Evolutionary conservation across 2,329 filamentous ascomycete genomes (phyloP), one percentile per base, ranked within the genome.

Genomic region (Aspergillus bombycis): DNA sequence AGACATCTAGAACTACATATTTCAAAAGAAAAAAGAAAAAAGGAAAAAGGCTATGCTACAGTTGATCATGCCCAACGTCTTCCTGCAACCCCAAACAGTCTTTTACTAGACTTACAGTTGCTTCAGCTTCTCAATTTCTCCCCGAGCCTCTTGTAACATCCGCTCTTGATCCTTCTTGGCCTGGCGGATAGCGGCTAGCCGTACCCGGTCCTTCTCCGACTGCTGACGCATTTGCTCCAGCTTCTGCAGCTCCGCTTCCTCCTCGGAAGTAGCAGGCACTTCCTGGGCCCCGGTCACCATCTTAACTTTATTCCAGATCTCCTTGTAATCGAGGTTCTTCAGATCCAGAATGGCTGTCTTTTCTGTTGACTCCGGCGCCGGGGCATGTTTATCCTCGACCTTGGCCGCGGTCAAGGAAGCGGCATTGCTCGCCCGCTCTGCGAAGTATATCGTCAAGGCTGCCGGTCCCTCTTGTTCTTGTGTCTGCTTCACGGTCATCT

Each of bases 401-500:
- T 67, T 66, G 19, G 68, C 53, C 54, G 68, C 61, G 60, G 69
- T 67, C 66, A 74, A 57, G 45, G 72, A 64, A 32, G 74, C 72
- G 8, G 72, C 71, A 14, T 70, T 74, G 65, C 70, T 71, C 52
- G 74, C 62, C 28, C 70, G 62, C 63, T 75, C 75, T 53, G 76
- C 74, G 63, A 80, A 82, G 65, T 80, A 81, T 65, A 81, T 74
- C 59, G 78, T 78, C 68, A 81, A 69, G 43, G 74, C 72, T 34
- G 79, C 73, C 50, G 76, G 76, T 3, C 71, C 74, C 26, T 74
- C 77, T 69, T 88, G 83, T 52, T 89, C 80, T 43, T 77, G 72
- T 67, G 86, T 89, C 63, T 91, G 90, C 77, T 90, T 89, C 71
- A 97, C 87, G 63, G 91, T 89, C 86, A 98, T 96, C 50, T 90